phyloP scores from a whole-genome alignment of 2,329 filamentous ascomycete genomes.

The Pseudogymnoascus sp. region DNA sequence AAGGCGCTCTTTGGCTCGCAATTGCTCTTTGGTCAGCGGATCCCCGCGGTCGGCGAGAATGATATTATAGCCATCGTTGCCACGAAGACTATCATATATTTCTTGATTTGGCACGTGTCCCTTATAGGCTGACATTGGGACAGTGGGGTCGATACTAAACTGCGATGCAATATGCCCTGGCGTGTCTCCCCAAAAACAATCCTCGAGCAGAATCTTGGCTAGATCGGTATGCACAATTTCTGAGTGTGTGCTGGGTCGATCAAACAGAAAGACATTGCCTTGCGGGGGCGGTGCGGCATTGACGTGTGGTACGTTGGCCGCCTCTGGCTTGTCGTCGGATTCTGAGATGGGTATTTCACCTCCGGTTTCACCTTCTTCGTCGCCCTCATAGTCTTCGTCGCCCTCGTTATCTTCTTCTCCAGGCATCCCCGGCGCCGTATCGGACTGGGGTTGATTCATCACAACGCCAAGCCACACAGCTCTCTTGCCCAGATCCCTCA shows the following conservation, averaged over 20 bases:
- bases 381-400: background rate
- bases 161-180: background rate
- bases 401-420: constrained; percentile 33
- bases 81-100: background rate
- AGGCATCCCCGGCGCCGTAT: constrained; percentile 33
- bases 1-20: background rate
- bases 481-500: constrained; percentile 73
- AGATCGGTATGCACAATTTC: background rate
- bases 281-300: background rate
- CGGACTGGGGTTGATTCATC: constrained; percentile 27
- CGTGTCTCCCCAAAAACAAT: background rate
- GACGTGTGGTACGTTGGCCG: background rate
- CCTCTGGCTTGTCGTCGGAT: constrained; percentile 13
- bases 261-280: background rate
- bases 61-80: background rate
- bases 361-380: constrained; percentile 1
- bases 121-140: background rate
- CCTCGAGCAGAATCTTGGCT: background rate
- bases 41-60: background rate
- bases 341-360: background rate
- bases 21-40: background rate
- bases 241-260: background rate
- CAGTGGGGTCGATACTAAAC: background rate
- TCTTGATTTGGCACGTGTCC: background rate
- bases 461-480: constrained; percentile 49